phyloP scores from a whole-genome alignment of 1,284 basidiomycete genomes.

The Phylloboletellus chloephorus region DNA sequence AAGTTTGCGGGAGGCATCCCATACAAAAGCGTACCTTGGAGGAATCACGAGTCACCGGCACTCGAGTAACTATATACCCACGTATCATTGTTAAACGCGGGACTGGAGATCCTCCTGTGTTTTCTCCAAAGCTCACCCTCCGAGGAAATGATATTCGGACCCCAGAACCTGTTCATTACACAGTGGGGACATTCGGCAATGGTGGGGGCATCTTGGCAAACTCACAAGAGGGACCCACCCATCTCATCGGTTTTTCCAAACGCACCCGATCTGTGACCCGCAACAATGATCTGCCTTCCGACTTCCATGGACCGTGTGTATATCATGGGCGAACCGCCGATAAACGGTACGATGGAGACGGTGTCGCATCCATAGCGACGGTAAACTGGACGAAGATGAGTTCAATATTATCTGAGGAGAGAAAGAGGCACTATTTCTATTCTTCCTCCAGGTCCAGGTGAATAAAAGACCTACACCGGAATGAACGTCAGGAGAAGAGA shows the following conservation, averaged over 20 bases:
- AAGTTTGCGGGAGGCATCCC: constrained; percentile 37
- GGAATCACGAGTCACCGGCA: not conserved
- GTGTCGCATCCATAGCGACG: constrained; percentile 35
- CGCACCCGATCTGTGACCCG: constrained; percentile 34
- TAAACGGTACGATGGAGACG: constrained; percentile 41
- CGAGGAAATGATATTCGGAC: constrained; percentile 40
- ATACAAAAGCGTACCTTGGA: constrained; percentile 42
- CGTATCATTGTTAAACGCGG: constrained; percentile 46
- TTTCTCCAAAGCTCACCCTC: constrained; percentile 46
- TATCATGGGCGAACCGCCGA: constrained; percentile 35
- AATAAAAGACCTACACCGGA: constrained; percentile 23
- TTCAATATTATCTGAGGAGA: not conserved
- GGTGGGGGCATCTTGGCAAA: not conserved
- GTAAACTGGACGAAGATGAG: constrained; percentile 34
- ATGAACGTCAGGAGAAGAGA: not conserved
- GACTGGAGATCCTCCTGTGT: constrained; percentile 44
- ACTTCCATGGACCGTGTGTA: constrained; percentile 48
- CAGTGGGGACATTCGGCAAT: not conserved
- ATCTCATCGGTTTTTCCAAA: constrained; percentile 39
- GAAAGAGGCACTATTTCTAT: constrained; percentile 21
- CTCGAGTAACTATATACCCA: constrained; percentile 21
- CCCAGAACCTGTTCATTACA: constrained; percentile 35
- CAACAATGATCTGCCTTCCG: constrained; percentile 39
- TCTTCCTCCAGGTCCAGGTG: constrained; percentile 36
- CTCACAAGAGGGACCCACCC: constrained; percentile 17